These are phyloP conservation scores for Coffea canephora DNA, from an alignment of 257 asterid species.

Conservation along the genomic window DNA sequence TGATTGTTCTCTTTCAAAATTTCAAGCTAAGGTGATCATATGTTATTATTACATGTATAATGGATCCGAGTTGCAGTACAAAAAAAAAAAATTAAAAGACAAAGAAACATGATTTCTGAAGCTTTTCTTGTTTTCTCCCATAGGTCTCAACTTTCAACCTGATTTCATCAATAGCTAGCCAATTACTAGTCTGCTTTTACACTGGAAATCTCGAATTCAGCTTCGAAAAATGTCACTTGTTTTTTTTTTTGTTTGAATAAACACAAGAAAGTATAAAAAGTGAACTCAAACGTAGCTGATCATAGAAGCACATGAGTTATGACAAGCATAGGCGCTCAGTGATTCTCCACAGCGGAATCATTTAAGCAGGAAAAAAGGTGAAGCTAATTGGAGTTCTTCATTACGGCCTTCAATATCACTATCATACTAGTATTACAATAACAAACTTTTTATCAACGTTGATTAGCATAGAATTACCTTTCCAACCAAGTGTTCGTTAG, in stretches of 20 bases:
- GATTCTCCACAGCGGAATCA: neutral
- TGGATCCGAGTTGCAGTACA: neutral
- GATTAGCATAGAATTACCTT: constrained; percentile 29
- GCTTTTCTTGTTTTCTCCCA: neutral
- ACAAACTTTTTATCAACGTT: neutral
- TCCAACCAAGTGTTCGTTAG: constrained; percentile 47
- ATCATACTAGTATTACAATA: neutral
- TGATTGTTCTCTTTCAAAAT: neutral
- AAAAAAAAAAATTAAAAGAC: neutral
- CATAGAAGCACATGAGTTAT: neutral
- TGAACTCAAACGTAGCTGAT: neutral
- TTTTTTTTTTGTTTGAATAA: neutral
- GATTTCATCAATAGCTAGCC: neutral
- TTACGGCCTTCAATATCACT: neutral
- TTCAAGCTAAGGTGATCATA: neutral
- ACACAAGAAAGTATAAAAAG: neutral
- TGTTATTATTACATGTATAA: neutral
- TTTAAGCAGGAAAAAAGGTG: neutral
- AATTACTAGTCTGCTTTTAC: neutral
- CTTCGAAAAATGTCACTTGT: neutral
- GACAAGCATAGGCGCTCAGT: neutral
- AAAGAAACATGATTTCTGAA: neutral
- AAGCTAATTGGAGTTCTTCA: neutral
- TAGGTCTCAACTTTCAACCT: neutral
- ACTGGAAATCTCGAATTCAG: neutral